Base-by-base conservation (phyloP, 441 rosid genomes). In the Bruguiera hainesii region DNA sequence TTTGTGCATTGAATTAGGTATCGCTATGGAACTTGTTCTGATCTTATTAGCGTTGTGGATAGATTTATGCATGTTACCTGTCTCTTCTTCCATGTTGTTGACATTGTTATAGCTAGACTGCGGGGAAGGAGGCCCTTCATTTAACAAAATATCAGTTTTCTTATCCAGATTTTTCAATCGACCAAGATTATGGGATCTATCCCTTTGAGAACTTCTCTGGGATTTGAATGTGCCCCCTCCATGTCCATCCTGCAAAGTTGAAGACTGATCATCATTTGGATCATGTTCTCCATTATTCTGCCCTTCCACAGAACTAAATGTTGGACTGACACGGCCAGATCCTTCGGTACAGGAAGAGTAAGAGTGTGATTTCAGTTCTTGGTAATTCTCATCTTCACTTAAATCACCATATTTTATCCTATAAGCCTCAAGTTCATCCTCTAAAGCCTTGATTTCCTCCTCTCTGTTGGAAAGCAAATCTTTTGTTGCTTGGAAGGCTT, bases 401-500 rank as follows among this genome's bases (percentile, higher is more conserved):
- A 90, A 70, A 79, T 20, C 68, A 19, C 98, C 98, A 62, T 74
- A 81, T 67, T 78, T 84, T 49, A 50, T 75, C 75, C 87, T 85
- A 57, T 85, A 90, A 46, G 71, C 87, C 37, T 85, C 87, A 33
- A 91, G 72, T 76, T 89, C 94, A 61, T 72, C 85, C 83, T 82
- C 92, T 63, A 89, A 73, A 39, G 68, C 80, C 78, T 79, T 84
- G 60, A 90, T 71, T 58, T 84, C 89, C 33, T 82, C 90, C 66
- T 92, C 96, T 71, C 87, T 85, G 70, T 91, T 89, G 33, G 63
- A 67, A 25, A 88, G 82, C 75, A 87, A 65, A 69, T 79, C 81
- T 53, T 67, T 83, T 50, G 83, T 76, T 68, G 85, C 86, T 76
- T 85, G 95, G 69, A 92, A 73, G 30, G 89, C 92, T 75, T 95